Evolutionary conservation across 306 rosid species (phyloP), one percentile per base, ranked within the genome.

Genomic region (Psophocarpus tetragonolobus): DNA sequence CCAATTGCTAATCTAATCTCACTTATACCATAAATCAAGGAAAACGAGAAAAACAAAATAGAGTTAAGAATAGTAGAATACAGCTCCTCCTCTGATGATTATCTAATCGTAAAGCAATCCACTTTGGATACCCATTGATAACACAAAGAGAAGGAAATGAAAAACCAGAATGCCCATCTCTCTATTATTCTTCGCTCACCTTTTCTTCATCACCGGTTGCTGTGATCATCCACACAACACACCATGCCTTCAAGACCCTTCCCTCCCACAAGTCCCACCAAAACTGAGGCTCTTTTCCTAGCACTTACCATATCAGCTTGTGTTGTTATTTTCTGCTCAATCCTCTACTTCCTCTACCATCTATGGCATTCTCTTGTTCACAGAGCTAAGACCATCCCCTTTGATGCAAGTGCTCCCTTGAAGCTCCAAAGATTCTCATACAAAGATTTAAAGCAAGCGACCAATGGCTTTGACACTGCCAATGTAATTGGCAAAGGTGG

Each of bases 401-500:
- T 87, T 83, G 95, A 90, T 80, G 84, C 95, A 6, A 89, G 84
- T 82, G 88, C 97, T 51, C 93, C 98, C 72, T 85, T 95, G 45
- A 92, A 95, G 85, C 97, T 95, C 30, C 90, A 85, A 17, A 88
- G 97, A 36, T 95, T 88, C 83, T 83, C 93, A 2, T 91, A 91
- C 89, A 90, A 84, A 71, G 98, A 95, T 29, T 90, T 95, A 41
- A 92, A 88, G 85, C 84, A 75, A 51, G 93, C 97, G 17, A 88
- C 93, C 50, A 88, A 85, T 74, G 86, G 82, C 56, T 95, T 95
- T 69, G 87, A 88, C 81, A 69, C 86, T 13, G 77, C 87, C 53
- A 89, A 95, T 73, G 80, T 92, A n/a, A 88, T 95, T 65, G 98
- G 97, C 38, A 92, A 95, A 81, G 98, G 98, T 38, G 98, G 98